Conservation (phyloP, 352 stramenopile genomes). For the Pythium scleroteichum region DNA sequence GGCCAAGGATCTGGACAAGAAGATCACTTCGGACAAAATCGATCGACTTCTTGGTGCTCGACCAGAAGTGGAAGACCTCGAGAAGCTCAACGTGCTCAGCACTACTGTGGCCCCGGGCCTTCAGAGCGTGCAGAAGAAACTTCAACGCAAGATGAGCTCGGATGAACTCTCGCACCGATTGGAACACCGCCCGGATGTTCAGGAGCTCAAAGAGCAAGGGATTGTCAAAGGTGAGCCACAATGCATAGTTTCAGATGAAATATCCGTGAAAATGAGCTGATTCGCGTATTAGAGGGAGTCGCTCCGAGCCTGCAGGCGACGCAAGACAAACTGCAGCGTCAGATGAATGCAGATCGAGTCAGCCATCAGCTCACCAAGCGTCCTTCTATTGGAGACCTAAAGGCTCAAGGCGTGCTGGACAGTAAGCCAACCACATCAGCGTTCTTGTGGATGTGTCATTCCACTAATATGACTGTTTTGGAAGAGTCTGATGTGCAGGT, state of each 20-base stretch:
- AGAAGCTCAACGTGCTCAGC: constrained; percentile 60
- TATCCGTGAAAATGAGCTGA: neutral
- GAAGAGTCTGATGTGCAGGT: constrained; percentile 56
- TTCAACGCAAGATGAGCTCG: constrained; percentile 73
- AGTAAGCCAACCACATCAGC: constrained; percentile 15
- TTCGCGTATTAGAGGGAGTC: constrained; percentile 40
- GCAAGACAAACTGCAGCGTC: constrained; percentile 73
- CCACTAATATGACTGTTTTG: neutral
- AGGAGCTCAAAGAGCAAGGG: constrained; percentile 69
- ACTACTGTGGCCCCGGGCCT: constrained; percentile 54
- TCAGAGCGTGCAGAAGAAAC: constrained; percentile 72
- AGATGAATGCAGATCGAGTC: constrained; percentile 77
- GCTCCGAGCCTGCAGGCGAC: constrained; percentile 79
- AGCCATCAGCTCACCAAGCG: constrained; percentile 72
- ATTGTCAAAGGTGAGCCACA: constrained; percentile 52
- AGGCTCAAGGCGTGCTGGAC: constrained; percentile 59
- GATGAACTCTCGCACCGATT: constrained; percentile 71
- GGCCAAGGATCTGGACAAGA: constrained; percentile 49
- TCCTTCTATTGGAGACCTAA: constrained; percentile 60
- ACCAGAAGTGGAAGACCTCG: constrained; percentile 38
- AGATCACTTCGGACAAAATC: constrained; percentile 65
- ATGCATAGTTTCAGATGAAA: neutral
- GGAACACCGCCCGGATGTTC: constrained; percentile 67
- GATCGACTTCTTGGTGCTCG: constrained; percentile 61
- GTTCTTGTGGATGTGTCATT: neutral